Base-by-base conservation (phyloP, 768 basidiomycete species). In the Candolleomyces aberdarensis region DNA sequence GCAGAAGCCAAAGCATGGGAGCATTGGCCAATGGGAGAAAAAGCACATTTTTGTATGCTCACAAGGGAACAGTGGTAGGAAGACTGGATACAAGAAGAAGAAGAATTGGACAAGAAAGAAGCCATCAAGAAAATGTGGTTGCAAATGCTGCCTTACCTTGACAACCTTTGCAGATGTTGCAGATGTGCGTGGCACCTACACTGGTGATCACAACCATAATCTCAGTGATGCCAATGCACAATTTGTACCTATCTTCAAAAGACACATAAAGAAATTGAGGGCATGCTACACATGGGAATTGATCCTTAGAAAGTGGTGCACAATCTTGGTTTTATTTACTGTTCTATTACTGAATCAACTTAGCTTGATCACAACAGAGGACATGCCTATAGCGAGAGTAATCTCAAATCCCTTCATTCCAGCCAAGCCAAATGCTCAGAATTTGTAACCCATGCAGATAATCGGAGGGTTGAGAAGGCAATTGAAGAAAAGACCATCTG, bases 401-500 rank as follows among this genome's bases (percentile, higher is more conserved):
- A 22, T 53, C 6, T 53, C 9, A 9, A 7, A 5, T 9, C 15
- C 29, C 29, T 15, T 22, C 15, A 53, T 22, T 9, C 7, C 29
- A 6, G 19, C 15, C 15, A 22, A 31, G 52, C 29, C 7, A 8
- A n/a, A 5, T 53, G 61, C 5, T 47, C 43, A 26, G 44, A 61
- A 13, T 64, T 64, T 19, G 26, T 43, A 41, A 39, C 57, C 3
- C n/a, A 14, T n/a, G 43, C 44, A 3, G 57, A 64, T 59, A 47
- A 62, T 5, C 44, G 53, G 5, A 26, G 51, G 3, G 56, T 64
- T 59, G 46, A 64, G 54, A 64, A 64, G 36, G 29, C 17, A 7
- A 64, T 64, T 40, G 63, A 64, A 22, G 53, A 44, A n/a, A 61
- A 64, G 36, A 62, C 39, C 14, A 53, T 62, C 19, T 51, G 44